Evolutionary conservation across 148 eudicot genomes (phyloP).

Genomic region (Nepenthes gracilis): DNA sequence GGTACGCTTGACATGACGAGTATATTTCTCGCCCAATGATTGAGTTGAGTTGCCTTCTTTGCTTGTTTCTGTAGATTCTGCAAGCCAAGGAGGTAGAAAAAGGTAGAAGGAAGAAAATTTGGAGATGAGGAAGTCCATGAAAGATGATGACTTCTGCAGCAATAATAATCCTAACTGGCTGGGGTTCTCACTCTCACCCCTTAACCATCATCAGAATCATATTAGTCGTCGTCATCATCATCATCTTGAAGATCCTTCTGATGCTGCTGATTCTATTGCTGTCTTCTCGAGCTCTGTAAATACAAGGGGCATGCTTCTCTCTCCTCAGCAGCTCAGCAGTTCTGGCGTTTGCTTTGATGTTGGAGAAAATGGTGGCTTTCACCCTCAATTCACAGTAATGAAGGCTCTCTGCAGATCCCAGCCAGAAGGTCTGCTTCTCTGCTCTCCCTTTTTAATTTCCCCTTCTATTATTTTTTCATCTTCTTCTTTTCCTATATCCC

Average conservation of each 20-base stretch:
- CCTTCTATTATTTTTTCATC: neutral
- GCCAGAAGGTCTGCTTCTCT: neutral
- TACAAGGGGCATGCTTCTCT: slow-evolving; percentile 13
- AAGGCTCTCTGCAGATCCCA: slow-evolving; percentile 57
- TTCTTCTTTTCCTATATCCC: neutral
- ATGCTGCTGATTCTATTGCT: neutral
- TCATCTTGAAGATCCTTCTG: neutral
- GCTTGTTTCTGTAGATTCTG: neutral
- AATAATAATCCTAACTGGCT: neutral
- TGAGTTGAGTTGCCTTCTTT: neutral
- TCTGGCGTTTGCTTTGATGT: slow-evolving; percentile 14
- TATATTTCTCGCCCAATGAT: neutral
- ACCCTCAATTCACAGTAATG: slow-evolving; percentile 35
- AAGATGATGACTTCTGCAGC: neutral
- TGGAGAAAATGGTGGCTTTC: slow-evolving; percentile 23
- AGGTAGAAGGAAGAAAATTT: neutral
- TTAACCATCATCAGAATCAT: neutral
- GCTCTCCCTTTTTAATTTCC: no score
- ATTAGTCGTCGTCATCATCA: neutral
- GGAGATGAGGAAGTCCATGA: neutral
- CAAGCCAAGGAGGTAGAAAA: neutral
- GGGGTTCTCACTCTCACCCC: slow-evolving; percentile 1
- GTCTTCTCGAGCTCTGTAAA: neutral
- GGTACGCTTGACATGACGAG: no score
- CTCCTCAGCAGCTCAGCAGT: slow-evolving; percentile 11